Conservation (phyloP, 179 eudicot genomes). For the Silene coronaria region DNA sequence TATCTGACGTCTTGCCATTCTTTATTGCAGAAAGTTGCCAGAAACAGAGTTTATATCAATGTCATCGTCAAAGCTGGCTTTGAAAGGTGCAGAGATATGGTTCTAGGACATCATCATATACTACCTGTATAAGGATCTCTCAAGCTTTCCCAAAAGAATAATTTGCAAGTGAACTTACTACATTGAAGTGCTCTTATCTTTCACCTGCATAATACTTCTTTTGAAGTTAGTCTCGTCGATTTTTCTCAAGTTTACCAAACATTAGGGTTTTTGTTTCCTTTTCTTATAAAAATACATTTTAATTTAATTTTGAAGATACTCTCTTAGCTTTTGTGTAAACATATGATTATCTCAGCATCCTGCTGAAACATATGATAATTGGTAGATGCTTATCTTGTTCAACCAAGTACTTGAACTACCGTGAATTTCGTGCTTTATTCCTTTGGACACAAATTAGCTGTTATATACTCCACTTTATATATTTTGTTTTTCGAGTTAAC, state of each 20-base stretch:
- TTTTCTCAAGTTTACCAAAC: neutral
- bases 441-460: too few relatives aligned
- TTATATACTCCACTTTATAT: too few relatives aligned
- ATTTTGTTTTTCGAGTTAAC: too few relatives aligned
- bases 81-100: constrained; percentile 15
- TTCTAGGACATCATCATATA: constrained; percentile 18
- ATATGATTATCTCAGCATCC: neutral
- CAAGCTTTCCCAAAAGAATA: constrained; percentile 19
- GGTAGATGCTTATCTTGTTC: neutral
- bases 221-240: constrained; percentile 15
- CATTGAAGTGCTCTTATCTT: constrained; percentile 17
- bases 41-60: constrained; percentile 8
- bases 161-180: constrained; percentile 20
- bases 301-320: constrained; percentile 1
- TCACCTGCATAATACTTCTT: constrained; percentile 7
- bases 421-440: too few relatives aligned
- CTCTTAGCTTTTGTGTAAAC: neutral
- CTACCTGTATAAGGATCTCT: constrained; percentile 18
- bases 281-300: constrained; percentile 4
- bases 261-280: neutral
- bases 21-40: constrained; percentile 27
- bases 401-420: too few relatives aligned
- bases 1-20: constrained; percentile 3
- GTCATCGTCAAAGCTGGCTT: constrained; percentile 15
- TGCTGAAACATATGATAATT: neutral